Conservation (phyloP, 306 rosid species). For the Pyrus betulifolia region DNA sequence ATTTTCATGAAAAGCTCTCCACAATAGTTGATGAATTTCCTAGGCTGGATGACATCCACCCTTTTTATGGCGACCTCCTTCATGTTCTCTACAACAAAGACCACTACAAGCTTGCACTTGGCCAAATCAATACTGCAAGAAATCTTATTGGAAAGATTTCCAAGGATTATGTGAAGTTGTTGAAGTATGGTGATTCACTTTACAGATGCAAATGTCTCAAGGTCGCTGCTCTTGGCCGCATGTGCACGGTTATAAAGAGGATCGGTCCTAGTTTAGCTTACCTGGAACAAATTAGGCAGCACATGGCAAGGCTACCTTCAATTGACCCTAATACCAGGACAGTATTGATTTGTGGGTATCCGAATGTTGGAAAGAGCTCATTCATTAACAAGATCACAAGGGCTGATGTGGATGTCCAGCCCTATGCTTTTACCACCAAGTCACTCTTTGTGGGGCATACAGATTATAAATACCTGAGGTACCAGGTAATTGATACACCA, state of each 20-base stretch:
- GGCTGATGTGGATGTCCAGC: conserved; percentile 94
- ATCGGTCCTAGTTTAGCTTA: conserved; percentile 83
- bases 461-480: conserved; percentile 72
- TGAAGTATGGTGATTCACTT: conserved; percentile 82
- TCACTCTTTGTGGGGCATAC: conserved; percentile 89
- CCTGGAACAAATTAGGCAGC: conserved; percentile 82
- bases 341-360: conserved; percentile 78
- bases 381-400: conserved; percentile 86
- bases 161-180: conserved; percentile 63
- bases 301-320: conserved; percentile 87
- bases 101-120: conserved; percentile 94
- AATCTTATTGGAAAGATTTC: conserved; percentile 70
- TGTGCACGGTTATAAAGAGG: conserved; percentile 87
- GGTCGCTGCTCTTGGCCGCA: conserved; percentile 94
- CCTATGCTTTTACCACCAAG: conserved; percentile 89
- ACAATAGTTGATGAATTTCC: conserved; percentile 79
- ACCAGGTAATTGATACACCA: conserved; percentile 86
- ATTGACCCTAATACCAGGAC: conserved; percentile 79
- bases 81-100: conserved; percentile 88
- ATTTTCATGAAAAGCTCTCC: conserved; percentile 70
- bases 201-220: conserved; percentile 76
- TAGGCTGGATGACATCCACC: conserved; percentile 68
- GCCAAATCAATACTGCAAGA: conserved; percentile 85
- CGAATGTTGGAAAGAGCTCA: conserved; percentile 89
- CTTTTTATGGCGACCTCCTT: conserved; percentile 79